Percentiles rank a stretch among this genome's conserved stretches.
Conservation (phyloP, 106 monocot genomes). For the Alisma plantagoaquatica region DNA sequence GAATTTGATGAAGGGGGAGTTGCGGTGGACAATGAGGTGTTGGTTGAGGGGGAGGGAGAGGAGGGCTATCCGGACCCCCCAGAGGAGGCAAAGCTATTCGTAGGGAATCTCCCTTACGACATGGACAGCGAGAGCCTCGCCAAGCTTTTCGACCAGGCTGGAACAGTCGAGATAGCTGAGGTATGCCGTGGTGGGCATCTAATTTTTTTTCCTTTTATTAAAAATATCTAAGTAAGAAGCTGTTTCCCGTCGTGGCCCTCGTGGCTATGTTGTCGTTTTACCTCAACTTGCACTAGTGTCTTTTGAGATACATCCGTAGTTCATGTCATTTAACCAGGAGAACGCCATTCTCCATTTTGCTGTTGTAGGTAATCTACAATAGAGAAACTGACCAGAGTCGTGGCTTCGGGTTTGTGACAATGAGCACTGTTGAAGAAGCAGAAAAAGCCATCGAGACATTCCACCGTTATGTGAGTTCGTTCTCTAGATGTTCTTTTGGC, state of each 20-base stretch:
- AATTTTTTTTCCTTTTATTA: no score
- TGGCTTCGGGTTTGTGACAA: constrained; percentile 88
- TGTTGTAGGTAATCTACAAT: constrained; percentile 60
- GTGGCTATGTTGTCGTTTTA: no score
- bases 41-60: constrained; percentile 11
- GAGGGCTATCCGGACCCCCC: constrained; percentile 53
- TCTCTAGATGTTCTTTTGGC: no score
- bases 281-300: no score
- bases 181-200: no score
- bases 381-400: constrained; percentile 71
- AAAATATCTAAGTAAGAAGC: no score
- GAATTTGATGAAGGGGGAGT: no score
- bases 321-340: no score
- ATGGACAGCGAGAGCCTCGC: constrained; percentile 73
- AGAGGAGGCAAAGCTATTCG: constrained; percentile 86
- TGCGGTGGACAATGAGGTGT: constrained; percentile 3
- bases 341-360: not conserved
- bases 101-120: constrained; percentile 74
- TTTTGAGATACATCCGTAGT: no score
- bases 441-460: constrained; percentile 77
- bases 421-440: constrained; percentile 75
- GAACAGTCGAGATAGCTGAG: constrained; percentile 74
- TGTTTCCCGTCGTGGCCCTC: no score
- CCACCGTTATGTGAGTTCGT: constrained; percentile 58
- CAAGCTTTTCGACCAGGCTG: constrained; percentile 65